phyloP scores from a whole-genome alignment of 2,329 filamentous ascomycete species.

The Westerdykella aurantiaca region DNA sequence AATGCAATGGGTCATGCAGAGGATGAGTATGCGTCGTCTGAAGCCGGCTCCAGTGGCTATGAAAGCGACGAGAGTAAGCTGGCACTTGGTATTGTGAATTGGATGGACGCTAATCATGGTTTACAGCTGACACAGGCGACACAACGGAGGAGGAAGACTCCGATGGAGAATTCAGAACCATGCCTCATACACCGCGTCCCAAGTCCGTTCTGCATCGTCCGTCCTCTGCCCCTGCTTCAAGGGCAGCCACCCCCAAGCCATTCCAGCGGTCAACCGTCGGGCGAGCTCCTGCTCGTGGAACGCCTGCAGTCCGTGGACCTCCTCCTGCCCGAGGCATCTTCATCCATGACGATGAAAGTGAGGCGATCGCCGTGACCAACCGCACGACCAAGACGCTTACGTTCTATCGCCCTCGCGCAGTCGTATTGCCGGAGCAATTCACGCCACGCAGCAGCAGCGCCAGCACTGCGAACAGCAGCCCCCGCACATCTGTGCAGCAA shows the following conservation, averaged over 20 bases:
- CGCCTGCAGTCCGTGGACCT: constrained; percentile 17
- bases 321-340: constrained; percentile 33
- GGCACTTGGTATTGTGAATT: constrained; percentile 15
- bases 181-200: constrained; percentile 41
- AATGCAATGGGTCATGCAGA: constrained; percentile 28
- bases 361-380: constrained; percentile 41
- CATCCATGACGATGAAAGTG: constrained; percentile 30
- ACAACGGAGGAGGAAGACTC: constrained; percentile 54
- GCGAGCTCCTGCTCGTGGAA: constrained; percentile 9
- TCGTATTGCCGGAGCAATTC: constrained; percentile 10
- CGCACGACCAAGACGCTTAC: constrained; percentile 37
- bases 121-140: constrained; percentile 53
- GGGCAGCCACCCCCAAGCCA: constrained; percentile 33
- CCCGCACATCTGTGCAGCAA: constrained; percentile 31
- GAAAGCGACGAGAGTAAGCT: constrained; percentile 46
- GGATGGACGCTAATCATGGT: constrained; percentile 41
- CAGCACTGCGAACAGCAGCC: constrained; percentile 38
- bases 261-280: constrained; percentile 25
- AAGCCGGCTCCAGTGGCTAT: constrained; percentile 50
- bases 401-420: constrained; percentile 37
- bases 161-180: constrained; percentile 41
- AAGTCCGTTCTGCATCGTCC: constrained; percentile 47
- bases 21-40: constrained; percentile 40
- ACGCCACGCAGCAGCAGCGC: constrained; percentile 33
- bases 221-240: constrained; percentile 40